Conservation (phyloP, 129 eudicot species). For the Tanacetum coccineum region DNA sequence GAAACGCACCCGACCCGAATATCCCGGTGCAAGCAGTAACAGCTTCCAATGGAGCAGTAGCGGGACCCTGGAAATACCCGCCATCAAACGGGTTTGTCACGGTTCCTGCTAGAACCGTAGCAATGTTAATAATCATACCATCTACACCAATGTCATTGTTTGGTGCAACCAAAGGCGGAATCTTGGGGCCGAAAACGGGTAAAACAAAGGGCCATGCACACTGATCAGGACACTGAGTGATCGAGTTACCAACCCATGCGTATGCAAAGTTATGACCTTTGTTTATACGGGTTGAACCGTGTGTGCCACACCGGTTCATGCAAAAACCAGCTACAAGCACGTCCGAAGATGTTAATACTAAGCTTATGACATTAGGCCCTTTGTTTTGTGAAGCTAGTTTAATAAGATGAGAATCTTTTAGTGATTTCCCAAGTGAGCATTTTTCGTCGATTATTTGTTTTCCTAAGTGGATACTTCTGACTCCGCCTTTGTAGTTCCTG, state of each 20-base stretch:
- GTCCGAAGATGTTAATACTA: constrained; percentile 64
- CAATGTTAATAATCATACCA: constrained; percentile 78
- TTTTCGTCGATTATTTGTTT: constrained; percentile 46
- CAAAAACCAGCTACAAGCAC: constrained; percentile 70
- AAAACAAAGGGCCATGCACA: constrained; percentile 86
- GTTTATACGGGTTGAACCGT: constrained; percentile 49
- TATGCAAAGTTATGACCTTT: constrained; percentile 42
- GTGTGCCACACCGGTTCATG: constrained; percentile 75
- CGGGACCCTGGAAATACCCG: constrained; percentile 84
- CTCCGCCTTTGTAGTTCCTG: constrained; percentile 45
- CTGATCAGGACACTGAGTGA: constrained; percentile 69
- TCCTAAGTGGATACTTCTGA: constrained; percentile 37
- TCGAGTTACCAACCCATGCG: constrained; percentile 86
- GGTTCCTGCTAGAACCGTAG: constrained; percentile 76
- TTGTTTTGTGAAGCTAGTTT: constrained; percentile 42
- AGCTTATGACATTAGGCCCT: constrained; percentile 30
- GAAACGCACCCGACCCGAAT: constrained; percentile 78
- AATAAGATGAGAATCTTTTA: constrained; percentile 38
- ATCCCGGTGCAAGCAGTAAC: constrained; percentile 69
- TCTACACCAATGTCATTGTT: constrained; percentile 72
- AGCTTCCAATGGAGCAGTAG: constrained; percentile 73
- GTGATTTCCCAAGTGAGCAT: constrained; percentile 70
- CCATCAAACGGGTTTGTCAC: constrained; percentile 76
- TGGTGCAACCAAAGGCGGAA: constrained; percentile 66
- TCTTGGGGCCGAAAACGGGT: constrained; percentile 64